Percentiles rank a stretch among this genome's conserved stretches.
Conservation (phyloP, 2,329 filamentous ascomycete genomes). For the Paraphoma chrysanthemicola region DNA sequence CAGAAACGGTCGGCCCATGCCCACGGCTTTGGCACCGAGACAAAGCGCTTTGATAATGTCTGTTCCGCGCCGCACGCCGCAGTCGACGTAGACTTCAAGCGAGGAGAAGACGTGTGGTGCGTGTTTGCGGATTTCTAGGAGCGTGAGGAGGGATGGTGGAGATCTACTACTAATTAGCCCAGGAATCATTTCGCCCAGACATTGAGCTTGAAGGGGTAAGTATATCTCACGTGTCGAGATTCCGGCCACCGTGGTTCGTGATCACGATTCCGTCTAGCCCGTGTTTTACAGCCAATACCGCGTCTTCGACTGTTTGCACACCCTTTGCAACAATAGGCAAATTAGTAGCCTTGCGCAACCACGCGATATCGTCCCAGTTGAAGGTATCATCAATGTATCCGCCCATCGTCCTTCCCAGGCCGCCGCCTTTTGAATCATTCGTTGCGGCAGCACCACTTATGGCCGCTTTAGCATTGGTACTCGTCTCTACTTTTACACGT, state of each 20-base stretch:
- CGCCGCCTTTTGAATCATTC: conserved; percentile 63
- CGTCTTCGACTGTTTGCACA: conserved; percentile 48
- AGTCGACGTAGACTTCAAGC: conserved; percentile 70
- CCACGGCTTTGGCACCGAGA: conserved; percentile 65
- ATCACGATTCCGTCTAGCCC: conserved; percentile 55
- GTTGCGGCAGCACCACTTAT: conserved; percentile 57
- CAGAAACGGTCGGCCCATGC: conserved; percentile 67
- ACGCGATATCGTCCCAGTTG: conserved; percentile 45
- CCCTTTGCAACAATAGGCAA: conserved; percentile 50
- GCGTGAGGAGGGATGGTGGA: conserved; percentile 60
- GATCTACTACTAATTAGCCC: conserved; percentile 27
- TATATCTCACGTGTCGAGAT: conserved; percentile 47
- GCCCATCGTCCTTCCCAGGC: conserved; percentile 65
- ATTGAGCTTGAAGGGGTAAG: neutral
- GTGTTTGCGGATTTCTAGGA: conserved; percentile 69
- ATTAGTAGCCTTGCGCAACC: conserved; percentile 42
- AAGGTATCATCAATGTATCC: conserved; percentile 53
- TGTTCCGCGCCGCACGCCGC: conserved; percentile 69
- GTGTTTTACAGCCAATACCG: conserved; percentile 46
- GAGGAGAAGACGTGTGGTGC: conserved; percentile 66
- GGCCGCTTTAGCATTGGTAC: conserved; percentile 37
- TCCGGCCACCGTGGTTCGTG: conserved; percentile 59
- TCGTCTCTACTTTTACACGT: conserved; percentile 36
- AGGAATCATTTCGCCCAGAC: neutral
- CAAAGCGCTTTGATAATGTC: conserved; percentile 60